Conservation (phyloP, 1,284 basidiomycete genomes). For the Rhodotorula sp. region DNA sequence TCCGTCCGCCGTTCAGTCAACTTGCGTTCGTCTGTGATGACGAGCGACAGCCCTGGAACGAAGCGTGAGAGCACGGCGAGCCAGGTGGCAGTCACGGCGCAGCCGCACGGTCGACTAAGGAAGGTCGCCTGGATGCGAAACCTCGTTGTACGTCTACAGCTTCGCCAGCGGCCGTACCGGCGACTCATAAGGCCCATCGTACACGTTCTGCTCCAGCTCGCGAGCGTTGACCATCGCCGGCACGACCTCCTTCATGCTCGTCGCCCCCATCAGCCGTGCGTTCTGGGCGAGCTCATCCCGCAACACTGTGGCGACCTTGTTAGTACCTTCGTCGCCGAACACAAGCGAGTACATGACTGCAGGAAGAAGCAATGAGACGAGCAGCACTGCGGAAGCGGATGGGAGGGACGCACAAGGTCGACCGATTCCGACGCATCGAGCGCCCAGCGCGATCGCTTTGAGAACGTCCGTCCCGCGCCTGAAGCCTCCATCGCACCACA, state of each 20-base stretch:
- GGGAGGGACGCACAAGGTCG: constrained; percentile 57
- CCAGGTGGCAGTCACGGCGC: too few relatives aligned
- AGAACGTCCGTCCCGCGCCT: constrained; percentile 83
- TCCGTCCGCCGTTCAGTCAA: too few relatives aligned
- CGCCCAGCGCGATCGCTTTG: constrained; percentile 87
- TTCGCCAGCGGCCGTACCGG: constrained; percentile 14
- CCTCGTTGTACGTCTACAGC: constrained; percentile 6
- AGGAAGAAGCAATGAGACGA: not conserved
- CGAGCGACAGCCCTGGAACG: too few relatives aligned
- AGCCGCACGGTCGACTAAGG: too few relatives aligned
- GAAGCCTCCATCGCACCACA: constrained; percentile 87
- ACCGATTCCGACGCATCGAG: constrained; percentile 83
- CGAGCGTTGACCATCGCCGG: constrained; percentile 29
- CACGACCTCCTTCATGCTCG: constrained; percentile 19
- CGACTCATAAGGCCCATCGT: constrained; percentile 19
- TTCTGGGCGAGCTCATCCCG: constrained; percentile 35
- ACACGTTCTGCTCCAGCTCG: constrained; percentile 23
- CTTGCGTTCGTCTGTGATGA: too few relatives aligned
- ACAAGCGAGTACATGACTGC: constrained; percentile 39
- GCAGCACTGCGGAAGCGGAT: not conserved
- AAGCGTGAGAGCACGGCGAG: too few relatives aligned
- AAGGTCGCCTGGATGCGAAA: too few relatives aligned
- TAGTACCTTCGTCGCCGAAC: constrained; percentile 32
- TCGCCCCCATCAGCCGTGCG: constrained; percentile 30
- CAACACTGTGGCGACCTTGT: constrained; percentile 26